These are phyloP conservation scores for Neotropicomus parvogracilis DNA, from an alignment of 1,284 basidiomycete species.

Conservation along the genomic window DNA sequence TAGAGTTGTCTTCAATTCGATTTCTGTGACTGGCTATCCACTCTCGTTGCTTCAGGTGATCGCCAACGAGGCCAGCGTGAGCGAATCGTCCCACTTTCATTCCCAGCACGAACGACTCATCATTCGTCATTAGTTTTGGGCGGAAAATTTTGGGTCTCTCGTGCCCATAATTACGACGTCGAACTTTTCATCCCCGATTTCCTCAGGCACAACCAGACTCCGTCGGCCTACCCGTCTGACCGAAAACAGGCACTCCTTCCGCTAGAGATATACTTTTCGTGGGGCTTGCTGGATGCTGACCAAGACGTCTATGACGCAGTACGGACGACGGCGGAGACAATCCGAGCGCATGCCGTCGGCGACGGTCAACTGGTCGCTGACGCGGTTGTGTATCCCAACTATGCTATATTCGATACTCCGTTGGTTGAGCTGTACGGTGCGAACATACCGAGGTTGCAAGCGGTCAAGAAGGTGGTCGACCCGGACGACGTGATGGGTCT, in stretches of 20 bases:
- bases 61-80: conserved; percentile 16
- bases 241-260: no score
- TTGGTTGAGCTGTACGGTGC: conserved; percentile 44
- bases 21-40: conserved; percentile 12
- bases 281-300: conserved; percentile 37
- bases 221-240: conserved; percentile 50
- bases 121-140: conserved; percentile 14
- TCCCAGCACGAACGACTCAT: background rate
- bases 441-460: conserved; percentile 39
- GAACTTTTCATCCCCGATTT: conserved; percentile 52
- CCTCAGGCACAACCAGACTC: conserved; percentile 38
- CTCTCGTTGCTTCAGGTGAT: no score
- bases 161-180: conserved; percentile 44
- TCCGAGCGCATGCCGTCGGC: conserved; percentile 1
- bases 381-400: no score
- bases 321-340: no score
- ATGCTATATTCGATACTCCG: conserved; percentile 48
- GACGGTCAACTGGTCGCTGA: conserved; percentile 27
- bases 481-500: conserved; percentile 58
- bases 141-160: conserved; percentile 16
- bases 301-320: conserved; percentile 38
- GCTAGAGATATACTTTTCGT: no score
- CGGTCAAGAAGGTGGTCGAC: conserved; percentile 39
- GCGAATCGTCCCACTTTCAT: background rate
- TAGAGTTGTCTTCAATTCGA: no score